A percentile compares a stretch with the other conserved stretches of the same genome.
These are phyloP conservation scores for Tympanopsis confertula DNA, from an alignment of 2,329 filamentous ascomycete species.

Conservation along the genomic window DNA sequence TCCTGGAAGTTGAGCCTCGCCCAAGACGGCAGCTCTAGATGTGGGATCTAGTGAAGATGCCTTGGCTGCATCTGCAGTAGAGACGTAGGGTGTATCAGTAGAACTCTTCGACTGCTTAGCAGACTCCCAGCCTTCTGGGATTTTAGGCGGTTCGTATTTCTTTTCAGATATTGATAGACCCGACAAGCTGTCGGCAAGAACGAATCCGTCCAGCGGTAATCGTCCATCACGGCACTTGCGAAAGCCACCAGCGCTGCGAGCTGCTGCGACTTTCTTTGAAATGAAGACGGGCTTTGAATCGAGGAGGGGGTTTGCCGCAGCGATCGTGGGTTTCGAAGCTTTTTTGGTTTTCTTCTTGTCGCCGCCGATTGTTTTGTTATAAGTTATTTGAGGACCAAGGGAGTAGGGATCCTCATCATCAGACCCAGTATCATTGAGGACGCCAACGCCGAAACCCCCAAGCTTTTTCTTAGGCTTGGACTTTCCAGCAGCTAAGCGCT, in stretches of 20 bases:
- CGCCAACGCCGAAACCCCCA: constrained; percentile 73
- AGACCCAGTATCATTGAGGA: constrained; percentile 85
- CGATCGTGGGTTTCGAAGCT: constrained; percentile 16
- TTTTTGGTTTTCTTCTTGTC: constrained; percentile 71
- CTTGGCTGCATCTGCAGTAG: constrained; percentile 68
- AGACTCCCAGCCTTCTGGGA: constrained; percentile 66
- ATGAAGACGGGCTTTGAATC: constrained; percentile 64
- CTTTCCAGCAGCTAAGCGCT: constrained; percentile 15
- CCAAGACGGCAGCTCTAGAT: constrained; percentile 66
- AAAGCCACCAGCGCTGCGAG: constrained; percentile 13
- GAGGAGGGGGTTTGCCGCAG: constrained; percentile 49
- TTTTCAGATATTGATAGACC: constrained; percentile 30
- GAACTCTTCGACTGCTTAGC: constrained; percentile 30
- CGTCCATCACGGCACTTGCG: constrained; percentile 73
- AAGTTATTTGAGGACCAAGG: constrained; percentile 80
- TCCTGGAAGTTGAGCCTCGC: constrained; percentile 69
- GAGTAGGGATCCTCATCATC: constrained; percentile 93
- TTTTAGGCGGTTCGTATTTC: constrained; percentile 51
- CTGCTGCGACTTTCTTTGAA: constrained; percentile 46
- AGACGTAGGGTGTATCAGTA: constrained; percentile 36
- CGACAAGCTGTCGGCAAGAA: constrained; percentile 46
- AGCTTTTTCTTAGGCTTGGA: constrained; percentile 39
- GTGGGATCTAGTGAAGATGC: constrained; percentile 64
- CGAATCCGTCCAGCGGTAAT: constrained; percentile 68
- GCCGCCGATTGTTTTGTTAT: constrained; percentile 69